Conservation (phyloP, 305 asterid genomes). For the Caryopteris hybrid region DNA sequence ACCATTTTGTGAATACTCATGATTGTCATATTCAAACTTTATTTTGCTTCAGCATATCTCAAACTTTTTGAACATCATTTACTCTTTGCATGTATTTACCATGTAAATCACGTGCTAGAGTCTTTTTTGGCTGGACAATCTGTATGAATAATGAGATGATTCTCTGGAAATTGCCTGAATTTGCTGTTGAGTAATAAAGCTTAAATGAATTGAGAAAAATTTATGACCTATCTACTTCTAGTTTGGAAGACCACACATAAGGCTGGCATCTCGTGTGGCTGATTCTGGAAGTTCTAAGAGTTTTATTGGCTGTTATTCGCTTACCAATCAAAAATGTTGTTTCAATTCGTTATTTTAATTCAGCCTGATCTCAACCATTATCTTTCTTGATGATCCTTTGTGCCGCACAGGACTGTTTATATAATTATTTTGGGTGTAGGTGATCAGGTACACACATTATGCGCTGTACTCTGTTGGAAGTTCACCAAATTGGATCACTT, state of each 20-base stretch:
- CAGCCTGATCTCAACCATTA: not conserved
- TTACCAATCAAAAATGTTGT: not conserved
- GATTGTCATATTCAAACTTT: not conserved
- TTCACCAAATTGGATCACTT: constrained; percentile 66
- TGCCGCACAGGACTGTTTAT: not conserved
- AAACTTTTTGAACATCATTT: too few species aligned
- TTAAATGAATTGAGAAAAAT: not conserved
- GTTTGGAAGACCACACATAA: not conserved
- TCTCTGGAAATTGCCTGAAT: not conserved
- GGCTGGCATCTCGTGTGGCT: not conserved
- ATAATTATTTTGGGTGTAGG: constrained; percentile 33
- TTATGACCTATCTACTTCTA: not conserved
- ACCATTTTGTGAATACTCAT: not conserved
- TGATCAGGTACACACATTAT: constrained; percentile 76
- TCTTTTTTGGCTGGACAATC: too few species aligned
- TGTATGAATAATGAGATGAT: too few species aligned
- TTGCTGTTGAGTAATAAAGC: not conserved
- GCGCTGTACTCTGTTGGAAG: constrained; percentile 52
- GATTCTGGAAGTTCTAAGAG: not conserved
- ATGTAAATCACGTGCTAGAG: too few species aligned
- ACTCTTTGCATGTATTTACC: too few species aligned
- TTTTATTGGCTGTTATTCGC: not conserved
- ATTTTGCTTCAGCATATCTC: too few species aligned
- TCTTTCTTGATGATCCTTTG: not conserved
- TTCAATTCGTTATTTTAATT: not conserved